Evolutionary conservation across 2,329 filamentous ascomycete species (phyloP).

Genomic region (Ilyonectria robusta): DNA sequence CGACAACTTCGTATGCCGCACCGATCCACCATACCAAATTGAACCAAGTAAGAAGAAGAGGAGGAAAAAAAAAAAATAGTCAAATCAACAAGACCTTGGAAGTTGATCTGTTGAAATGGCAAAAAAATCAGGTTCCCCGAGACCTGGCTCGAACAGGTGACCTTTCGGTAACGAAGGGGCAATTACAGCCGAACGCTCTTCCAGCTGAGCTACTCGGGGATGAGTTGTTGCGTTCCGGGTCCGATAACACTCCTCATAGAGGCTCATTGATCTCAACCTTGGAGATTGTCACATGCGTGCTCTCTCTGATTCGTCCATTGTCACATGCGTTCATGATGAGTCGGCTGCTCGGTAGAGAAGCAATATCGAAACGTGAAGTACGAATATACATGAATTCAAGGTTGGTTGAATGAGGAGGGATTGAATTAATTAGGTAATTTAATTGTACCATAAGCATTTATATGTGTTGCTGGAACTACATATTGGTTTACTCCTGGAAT

Average conservation of each 20-base stretch:
- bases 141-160: slow-evolving; percentile 35
- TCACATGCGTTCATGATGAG: background rate
- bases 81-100: background rate
- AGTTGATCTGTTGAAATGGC: background rate
- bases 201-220: slow-evolving; percentile 35
- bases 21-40: too few species aligned
- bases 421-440: background rate
- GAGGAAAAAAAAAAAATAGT: background rate
- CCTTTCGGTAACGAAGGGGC: slow-evolving; percentile 28
- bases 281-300: background rate
- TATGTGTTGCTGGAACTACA: background rate
- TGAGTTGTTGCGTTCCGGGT: slow-evolving; percentile 18
- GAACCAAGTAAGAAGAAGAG: background rate
- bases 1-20: too few species aligned
- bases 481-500: slow-evolving; percentile 2
- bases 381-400: background rate
- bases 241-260: background rate
- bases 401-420: background rate
- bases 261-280: background rate
- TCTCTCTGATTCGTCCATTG: background rate
- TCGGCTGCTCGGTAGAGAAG: background rate
- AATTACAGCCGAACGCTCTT: slow-evolving; percentile 35
- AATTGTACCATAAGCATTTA: slow-evolving; percentile 2
- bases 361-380: background rate
- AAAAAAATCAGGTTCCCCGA: slow-evolving; percentile 26